Percentiles rank a stretch among this genome's conserved stretches.
phyloP scores from a whole-genome alignment of 352 stramenopile genomes.

The Phytophthora melonis region DNA sequence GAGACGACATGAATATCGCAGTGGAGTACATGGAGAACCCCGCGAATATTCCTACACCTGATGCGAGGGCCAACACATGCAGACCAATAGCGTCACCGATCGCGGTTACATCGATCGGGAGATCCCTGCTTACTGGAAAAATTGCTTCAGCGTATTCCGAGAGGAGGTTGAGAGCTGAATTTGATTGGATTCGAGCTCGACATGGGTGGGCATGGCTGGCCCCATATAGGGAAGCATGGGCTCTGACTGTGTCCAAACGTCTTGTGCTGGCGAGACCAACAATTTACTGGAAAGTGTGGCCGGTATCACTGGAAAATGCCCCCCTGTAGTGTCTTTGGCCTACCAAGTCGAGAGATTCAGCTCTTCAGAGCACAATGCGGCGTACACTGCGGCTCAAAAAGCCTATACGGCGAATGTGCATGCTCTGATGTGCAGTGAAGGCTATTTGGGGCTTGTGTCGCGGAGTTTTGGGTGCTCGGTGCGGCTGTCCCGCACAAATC shows the following conservation, averaged over 20 bases:
- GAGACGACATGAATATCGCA: background rate
- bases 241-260: constrained; percentile 26
- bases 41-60: background rate
- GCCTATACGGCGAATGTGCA: constrained; percentile 27
- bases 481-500: constrained; percentile 16
- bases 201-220: constrained; percentile 41
- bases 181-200: constrained; percentile 27
- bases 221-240: constrained; percentile 34
- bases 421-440: constrained; percentile 36
- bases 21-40: background rate
- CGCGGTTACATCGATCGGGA: background rate
- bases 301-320: constrained; percentile 18
- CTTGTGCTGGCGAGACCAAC: constrained; percentile 23
- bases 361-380: constrained; percentile 9
- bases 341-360: constrained; percentile 32
- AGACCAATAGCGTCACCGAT: background rate
- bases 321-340: constrained; percentile 31
- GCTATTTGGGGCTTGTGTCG: constrained; percentile 30
- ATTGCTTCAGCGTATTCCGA: background rate
- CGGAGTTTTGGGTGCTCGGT: constrained; percentile 10
- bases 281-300: constrained; percentile 8
- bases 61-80: background rate
- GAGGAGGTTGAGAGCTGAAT: background rate
- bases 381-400: constrained; percentile 27
- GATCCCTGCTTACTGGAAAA: background rate